Conservation (phyloP, 2,329 filamentous ascomycete genomes). For the Aspergillus pseudonomiae region DNA sequence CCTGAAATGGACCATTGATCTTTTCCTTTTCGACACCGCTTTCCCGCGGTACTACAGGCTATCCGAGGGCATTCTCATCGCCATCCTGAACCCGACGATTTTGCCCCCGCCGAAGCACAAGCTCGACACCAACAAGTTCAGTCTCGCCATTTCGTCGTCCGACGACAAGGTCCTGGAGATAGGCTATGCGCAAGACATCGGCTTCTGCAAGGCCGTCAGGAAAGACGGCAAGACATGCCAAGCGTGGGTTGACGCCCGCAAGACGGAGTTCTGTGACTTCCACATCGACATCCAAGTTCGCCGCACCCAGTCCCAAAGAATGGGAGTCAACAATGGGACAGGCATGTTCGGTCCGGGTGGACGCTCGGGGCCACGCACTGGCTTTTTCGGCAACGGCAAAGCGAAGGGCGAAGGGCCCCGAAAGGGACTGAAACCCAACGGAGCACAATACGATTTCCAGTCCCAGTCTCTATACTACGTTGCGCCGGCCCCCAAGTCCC, state of each 20-base stretch:
- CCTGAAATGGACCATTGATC: constrained; percentile 84
- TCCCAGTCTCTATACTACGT: constrained; percentile 51
- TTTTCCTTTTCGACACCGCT: constrained; percentile 88
- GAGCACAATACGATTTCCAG: constrained; percentile 42
- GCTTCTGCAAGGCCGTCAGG: constrained; percentile 81
- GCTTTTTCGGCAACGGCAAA: constrained; percentile 34
- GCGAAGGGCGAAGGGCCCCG: constrained; percentile 19
- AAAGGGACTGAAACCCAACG: constrained; percentile 38
- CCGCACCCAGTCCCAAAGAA: constrained; percentile 68
- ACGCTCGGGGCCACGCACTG: constrained; percentile 46
- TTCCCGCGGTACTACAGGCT: constrained; percentile 95
- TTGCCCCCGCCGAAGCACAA: constrained; percentile 81
- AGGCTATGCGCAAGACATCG: constrained; percentile 80
- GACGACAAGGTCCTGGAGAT: constrained; percentile 90
- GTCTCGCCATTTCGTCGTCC: constrained; percentile 79
- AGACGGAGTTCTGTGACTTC: constrained; percentile 90
- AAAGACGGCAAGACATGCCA: constrained; percentile 82
- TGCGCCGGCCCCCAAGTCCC: constrained; percentile 35
- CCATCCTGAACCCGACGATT: constrained; percentile 86
- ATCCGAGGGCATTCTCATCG: constrained; percentile 86
- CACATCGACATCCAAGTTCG: constrained; percentile 82
- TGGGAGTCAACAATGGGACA: constrained; percentile 77
- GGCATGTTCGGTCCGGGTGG: constrained; percentile 50
- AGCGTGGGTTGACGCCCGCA: constrained; percentile 83
- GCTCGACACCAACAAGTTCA: constrained; percentile 80